These are phyloP conservation scores for Huntiella decipiens DNA, from an alignment of 2,329 filamentous ascomycete species.

Conservation along the genomic window DNA sequence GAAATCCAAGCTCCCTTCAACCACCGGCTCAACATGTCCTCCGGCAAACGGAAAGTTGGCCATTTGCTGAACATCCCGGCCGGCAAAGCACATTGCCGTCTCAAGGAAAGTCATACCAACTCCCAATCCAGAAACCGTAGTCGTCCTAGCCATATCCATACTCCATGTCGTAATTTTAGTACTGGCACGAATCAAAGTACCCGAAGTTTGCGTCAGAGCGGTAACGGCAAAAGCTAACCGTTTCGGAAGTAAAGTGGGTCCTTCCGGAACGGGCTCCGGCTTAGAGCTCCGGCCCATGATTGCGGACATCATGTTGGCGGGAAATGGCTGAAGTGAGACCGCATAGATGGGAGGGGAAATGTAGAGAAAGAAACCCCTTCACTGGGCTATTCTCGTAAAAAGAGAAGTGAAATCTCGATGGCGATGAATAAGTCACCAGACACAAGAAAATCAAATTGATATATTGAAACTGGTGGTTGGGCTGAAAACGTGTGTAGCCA, in stretches of 20 bases:
- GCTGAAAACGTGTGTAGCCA: slow-evolving; percentile 3
- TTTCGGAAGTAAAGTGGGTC: slow-evolving; percentile 33
- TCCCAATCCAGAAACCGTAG: slow-evolving; percentile 38
- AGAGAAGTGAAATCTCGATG: too few species aligned
- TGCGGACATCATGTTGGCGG: background rate
- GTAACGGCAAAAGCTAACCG: slow-evolving; percentile 40
- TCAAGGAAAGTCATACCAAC: slow-evolving; percentile 36
- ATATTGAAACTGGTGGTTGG: background rate
- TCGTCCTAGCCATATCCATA: slow-evolving; percentile 34
- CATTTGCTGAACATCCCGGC: slow-evolving; percentile 23
- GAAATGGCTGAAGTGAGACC: too few species aligned
- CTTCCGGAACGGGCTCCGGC: slow-evolving; percentile 3
- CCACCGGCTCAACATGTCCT: slow-evolving; percentile 31
- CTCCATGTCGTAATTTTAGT: slow-evolving; percentile 32
- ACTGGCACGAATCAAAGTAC: slow-evolving; percentile 34
- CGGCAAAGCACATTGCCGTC: slow-evolving; percentile 32
- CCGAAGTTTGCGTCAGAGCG: slow-evolving; percentile 39
- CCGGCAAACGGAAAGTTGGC: slow-evolving; percentile 17
- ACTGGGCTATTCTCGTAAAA: too few species aligned
- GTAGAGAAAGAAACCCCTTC: too few species aligned
- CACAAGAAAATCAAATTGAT: too few species aligned
- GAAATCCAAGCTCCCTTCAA: slow-evolving; percentile 36
- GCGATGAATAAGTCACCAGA: too few species aligned
- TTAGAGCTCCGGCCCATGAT: background rate
- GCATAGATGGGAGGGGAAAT: too few species aligned